Evolutionary conservation across 306 rosid genomes (phyloP), one percentile per base, ranked within the genome.

Genomic region (Cucurbita ficifolia): DNA sequence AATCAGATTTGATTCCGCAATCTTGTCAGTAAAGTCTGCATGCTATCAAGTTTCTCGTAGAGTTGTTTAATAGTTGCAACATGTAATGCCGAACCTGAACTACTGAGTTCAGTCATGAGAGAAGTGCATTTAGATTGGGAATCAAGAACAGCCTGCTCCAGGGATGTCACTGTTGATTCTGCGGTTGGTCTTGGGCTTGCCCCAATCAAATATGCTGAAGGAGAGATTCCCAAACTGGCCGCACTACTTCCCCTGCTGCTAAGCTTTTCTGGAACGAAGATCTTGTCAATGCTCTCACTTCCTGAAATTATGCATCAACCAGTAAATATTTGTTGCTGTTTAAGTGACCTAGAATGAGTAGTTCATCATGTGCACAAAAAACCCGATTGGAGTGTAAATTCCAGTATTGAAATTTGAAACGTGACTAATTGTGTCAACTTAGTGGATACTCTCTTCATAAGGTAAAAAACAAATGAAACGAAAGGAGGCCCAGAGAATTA

Each of bases 231-330:
- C 45, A 81, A 72, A 60, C 89, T 82, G 72, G 79, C 73, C 61
- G 78, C 64, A 78, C 85, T 89, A 45, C 86, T 78, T 6, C 84
- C 84, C 4, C 84, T 84, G 70, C 89, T 81, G 78, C 85, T 81
- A 67, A 63, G 73, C 84, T 83, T 90, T 70, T 81, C 85, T 10
- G 89, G 72, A 49, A 92, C 79, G 85, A 90, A 90, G 59, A 93
- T 81, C 80, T 84, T 93, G 82, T 90, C 90, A 54, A 93, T 82
- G 76, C 98, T 96, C 65, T 86, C 98, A 43, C 86, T 93, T 81
- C 98, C 98, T 93, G 94, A 86, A 80, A 73, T 69, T 77, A 59
- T 69, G 54, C 12, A 73, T 70, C 61, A 60, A 59, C 33, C 45
- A 78, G 75, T 76, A 35, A 46, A 54, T 48, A 74, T 71, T 65